A percentile compares a stretch with the other conserved stretches of the same genome.
Evolutionary conservation across 768 basidiomycete genomes (phyloP).

Genomic region (Mycena pura): DNA sequence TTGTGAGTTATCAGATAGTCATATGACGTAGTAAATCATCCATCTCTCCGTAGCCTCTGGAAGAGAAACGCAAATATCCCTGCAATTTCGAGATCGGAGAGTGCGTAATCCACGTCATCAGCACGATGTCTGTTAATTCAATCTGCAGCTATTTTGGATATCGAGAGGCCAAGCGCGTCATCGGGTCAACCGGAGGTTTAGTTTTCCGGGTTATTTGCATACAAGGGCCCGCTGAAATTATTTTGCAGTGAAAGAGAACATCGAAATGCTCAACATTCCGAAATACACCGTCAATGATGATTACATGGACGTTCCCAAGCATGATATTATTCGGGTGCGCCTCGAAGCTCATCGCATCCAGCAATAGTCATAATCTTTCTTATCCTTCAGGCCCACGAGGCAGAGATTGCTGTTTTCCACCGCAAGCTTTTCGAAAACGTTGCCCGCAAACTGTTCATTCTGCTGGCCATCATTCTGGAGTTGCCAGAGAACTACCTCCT

Average conservation of each 20-base stretch:
- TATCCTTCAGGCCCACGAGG: constrained; percentile 27
- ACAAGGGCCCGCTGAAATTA: neutral
- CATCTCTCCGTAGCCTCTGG: constrained; percentile 31
- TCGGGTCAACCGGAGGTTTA: constrained; percentile 36
- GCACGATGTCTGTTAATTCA: neutral
- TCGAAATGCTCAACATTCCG: constrained; percentile 45
- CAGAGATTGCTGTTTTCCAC: constrained; percentile 38
- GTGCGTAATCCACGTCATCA: constrained; percentile 24
- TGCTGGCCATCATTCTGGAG: constrained; percentile 50
- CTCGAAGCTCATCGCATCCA: neutral
- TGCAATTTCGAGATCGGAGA: constrained; percentile 42
- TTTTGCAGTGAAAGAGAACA: constrained; percentile 42
- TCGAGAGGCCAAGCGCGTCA: constrained; percentile 40
- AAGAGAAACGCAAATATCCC: constrained; percentile 39
- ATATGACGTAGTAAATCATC: neutral
- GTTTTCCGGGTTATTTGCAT: neutral
- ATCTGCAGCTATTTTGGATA: constrained; percentile 40
- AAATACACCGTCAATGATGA: constrained; percentile 37
- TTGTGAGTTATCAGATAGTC: neutral
- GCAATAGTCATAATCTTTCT: neutral
- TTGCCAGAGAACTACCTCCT: constrained; percentile 54
- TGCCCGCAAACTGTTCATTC: constrained; percentile 35
- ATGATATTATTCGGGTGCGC: constrained; percentile 29
- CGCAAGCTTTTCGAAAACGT: constrained; percentile 40
- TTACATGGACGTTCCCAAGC: constrained; percentile 31